A percentile compares a stretch with the other conserved stretches of the same genome.
Conservation (phyloP, 805 yeast genomes). For the Wickerhamiella lipophila region DNA sequence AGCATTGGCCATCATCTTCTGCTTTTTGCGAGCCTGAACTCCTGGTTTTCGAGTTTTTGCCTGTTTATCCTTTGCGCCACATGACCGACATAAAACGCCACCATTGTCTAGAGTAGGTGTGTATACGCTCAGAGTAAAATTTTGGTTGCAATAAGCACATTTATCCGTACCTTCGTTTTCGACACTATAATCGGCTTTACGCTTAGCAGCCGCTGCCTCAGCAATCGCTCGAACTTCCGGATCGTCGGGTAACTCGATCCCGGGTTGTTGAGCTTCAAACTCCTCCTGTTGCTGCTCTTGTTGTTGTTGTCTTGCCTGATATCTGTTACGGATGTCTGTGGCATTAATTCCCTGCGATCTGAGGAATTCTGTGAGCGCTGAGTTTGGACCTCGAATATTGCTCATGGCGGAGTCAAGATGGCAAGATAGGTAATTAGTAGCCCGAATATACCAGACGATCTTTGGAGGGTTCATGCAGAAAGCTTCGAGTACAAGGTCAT, state of each 20-base stretch:
- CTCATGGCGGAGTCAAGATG: slow-evolving; percentile 13
- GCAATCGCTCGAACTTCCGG: slow-evolving; percentile 22
- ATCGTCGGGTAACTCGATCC: slow-evolving; percentile 17
- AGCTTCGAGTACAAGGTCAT: too few relatives aligned
- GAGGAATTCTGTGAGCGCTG: slow-evolving; percentile 81
- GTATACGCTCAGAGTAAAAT: slow-evolving; percentile 53
- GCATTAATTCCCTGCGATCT: slow-evolving; percentile 83
- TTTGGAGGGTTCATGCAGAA: too few relatives aligned
- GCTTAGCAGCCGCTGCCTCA: slow-evolving; percentile 22
- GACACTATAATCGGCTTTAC: slow-evolving; percentile 17
- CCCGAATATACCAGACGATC: too few relatives aligned
- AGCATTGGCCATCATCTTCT: slow-evolving; percentile 75
- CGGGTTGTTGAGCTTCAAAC: slow-evolving; percentile 12
- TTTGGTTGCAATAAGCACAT: slow-evolving; percentile 50
- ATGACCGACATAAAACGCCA: slow-evolving; percentile 49
- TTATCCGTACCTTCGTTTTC: slow-evolving; percentile 39
- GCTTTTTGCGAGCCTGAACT: slow-evolving; percentile 52
- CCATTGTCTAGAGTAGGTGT: slow-evolving; percentile 37
- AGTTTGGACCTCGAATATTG: slow-evolving; percentile 39
- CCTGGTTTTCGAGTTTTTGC: slow-evolving; percentile 33
- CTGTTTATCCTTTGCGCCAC: slow-evolving; percentile 36
- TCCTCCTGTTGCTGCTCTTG: slow-evolving; percentile 22
- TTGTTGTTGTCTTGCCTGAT: slow-evolving; percentile 17
- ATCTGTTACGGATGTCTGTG: slow-evolving; percentile 47
- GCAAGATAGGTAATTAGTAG: too few relatives aligned